phyloP scores from a whole-genome alignment of 1,284 basidiomycete genomes.

The Schizophyllum amplum region DNA sequence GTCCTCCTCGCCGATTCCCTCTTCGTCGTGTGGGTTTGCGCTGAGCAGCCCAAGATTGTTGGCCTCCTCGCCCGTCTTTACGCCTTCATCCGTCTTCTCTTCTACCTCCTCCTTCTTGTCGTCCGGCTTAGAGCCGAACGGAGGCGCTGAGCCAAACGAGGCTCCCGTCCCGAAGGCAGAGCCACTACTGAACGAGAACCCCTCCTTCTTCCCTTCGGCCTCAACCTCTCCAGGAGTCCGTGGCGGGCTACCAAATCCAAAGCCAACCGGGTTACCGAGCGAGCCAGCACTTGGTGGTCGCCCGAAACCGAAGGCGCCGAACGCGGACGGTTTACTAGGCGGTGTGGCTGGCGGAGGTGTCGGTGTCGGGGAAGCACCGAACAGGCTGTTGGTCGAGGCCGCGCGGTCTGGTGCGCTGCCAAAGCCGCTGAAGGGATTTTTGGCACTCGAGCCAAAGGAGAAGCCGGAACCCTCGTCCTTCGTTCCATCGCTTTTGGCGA shows the following conservation, averaged over 20 bases:
- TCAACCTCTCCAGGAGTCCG: not conserved
- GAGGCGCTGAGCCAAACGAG: constrained; percentile 29
- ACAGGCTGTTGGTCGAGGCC: not conserved
- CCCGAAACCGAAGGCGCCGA: constrained; percentile 7
- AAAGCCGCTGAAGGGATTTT: not conserved
- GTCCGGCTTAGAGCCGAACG: constrained; percentile 29
- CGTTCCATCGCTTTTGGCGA: not conserved
- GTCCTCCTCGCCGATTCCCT: constrained; percentile 77
- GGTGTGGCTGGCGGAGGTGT: constrained; percentile 1
- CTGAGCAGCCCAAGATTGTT: constrained; percentile 21
- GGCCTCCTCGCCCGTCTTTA: constrained; percentile 11
- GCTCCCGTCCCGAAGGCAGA: constrained; percentile 12
- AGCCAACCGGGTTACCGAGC: not conserved
- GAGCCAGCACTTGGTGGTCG: constrained; percentile 4
- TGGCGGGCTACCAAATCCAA: not conserved
- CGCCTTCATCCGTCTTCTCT: constrained; percentile 7
- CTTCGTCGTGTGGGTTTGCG: constrained; percentile 46
- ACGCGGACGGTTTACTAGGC: constrained; percentile 3
- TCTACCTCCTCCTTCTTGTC: constrained; percentile 3
- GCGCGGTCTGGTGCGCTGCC: not conserved
- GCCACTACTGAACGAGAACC: constrained; percentile 3
- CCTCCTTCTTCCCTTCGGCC: not conserved
- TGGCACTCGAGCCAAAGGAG: constrained; percentile 8
- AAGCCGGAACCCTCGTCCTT: not conserved
- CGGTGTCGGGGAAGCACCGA: constrained; percentile 2